A percentile compares a stretch with the other conserved stretches of the same genome.
Conservation (phyloP, 768 basidiomycete species). For the Pleurotus giganteus region DNA sequence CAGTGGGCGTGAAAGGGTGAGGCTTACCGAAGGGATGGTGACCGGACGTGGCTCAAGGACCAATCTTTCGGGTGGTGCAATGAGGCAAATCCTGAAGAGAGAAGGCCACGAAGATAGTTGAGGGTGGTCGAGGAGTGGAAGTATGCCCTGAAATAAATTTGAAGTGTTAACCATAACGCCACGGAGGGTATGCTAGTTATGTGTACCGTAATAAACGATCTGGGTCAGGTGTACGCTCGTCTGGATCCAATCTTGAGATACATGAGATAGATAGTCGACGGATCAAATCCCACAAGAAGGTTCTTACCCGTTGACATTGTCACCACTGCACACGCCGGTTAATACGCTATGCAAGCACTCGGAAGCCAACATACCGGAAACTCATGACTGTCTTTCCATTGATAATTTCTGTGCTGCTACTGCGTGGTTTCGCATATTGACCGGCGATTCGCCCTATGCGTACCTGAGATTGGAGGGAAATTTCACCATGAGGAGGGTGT, state of each 20-base stretch:
- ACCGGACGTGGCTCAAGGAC: conserved; percentile 91
- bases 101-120: conserved; percentile 86
- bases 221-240: conserved; percentile 87
- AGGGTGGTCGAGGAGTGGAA: conserved; percentile 94
- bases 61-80: conserved; percentile 86
- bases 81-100: conserved; percentile 94
- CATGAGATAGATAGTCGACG: conserved; percentile 12
- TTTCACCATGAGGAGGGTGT: background rate
- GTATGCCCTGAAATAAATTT: conserved; percentile 86
- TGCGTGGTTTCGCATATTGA: conserved; percentile 94
- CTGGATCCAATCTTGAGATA: conserved; percentile 52
- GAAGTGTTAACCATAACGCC: background rate
- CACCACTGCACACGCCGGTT: conserved; percentile 58
- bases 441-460: conserved; percentile 92
- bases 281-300: conserved; percentile 4
- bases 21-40: conserved; percentile 65
- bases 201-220: conserved; percentile 77
- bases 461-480: conserved; percentile 39
- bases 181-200: background rate
- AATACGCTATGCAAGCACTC: background rate
- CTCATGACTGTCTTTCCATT: conserved; percentile 76
- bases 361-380: conserved; percentile 63
- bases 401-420: conserved; percentile 77
- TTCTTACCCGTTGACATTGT: conserved; percentile 89
- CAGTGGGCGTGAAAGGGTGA: background rate